phyloP scores from a whole-genome alignment of 768 basidiomycete species.

The Mycena leptocephala region DNA sequence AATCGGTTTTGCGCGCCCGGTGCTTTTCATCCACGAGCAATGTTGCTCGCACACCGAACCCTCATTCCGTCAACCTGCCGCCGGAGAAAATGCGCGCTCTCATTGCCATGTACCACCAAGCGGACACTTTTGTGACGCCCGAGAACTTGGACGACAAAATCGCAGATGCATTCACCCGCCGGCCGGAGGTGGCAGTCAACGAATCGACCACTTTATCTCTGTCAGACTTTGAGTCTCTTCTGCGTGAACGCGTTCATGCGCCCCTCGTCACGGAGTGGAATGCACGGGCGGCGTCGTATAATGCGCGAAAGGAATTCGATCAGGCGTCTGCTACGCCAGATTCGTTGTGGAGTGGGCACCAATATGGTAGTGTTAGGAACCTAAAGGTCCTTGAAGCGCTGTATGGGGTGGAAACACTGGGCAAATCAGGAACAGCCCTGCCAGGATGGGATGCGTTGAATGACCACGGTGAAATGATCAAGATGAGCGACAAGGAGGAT shows the following conservation, averaged over 20 bases:
- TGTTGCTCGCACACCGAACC: constrained; percentile 35
- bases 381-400: constrained; percentile 65
- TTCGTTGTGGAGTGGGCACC: constrained; percentile 47
- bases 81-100: constrained; percentile 79
- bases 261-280: constrained; percentile 61
- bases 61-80: constrained; percentile 58
- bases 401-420: constrained; percentile 62
- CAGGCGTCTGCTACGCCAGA: background rate
- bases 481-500: constrained; percentile 39
- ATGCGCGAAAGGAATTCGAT: too few relatives aligned
- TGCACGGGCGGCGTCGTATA: constrained; percentile 2
- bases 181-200: background rate
- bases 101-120: constrained; percentile 85
- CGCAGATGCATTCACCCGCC: constrained; percentile 71
- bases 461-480: constrained; percentile 49
- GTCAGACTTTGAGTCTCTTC: constrained; percentile 32
- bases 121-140: constrained; percentile 78
- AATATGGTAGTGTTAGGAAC: constrained; percentile 53
- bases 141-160: constrained; percentile 79
- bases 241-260: constrained; percentile 45
- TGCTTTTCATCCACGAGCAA: constrained; percentile 36
- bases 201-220: constrained; percentile 23
- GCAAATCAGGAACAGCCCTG: constrained; percentile 41
- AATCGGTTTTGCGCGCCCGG: background rate
- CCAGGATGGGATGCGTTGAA: constrained; percentile 67